phyloP scores from a whole-genome alignment of 2,329 filamentous ascomycete genomes.

The Aspergillus eucalypticola region DNA sequence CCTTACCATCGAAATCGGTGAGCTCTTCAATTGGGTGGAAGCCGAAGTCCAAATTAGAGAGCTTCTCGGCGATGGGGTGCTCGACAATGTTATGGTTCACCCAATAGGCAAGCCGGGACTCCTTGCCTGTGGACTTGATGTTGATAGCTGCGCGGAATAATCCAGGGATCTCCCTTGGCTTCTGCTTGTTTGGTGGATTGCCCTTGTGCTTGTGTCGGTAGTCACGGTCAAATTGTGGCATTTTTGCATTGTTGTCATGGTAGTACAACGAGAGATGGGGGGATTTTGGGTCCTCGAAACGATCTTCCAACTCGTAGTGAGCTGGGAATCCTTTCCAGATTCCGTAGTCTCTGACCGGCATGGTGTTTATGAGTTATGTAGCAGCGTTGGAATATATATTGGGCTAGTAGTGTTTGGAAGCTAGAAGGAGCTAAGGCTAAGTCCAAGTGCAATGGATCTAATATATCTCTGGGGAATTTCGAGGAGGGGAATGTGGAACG shows the following conservation, averaged over 20 bases:
- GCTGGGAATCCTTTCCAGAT: constrained; percentile 20
- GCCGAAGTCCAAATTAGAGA: constrained; percentile 9
- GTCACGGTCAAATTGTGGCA: background rate
- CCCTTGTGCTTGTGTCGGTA: constrained; percentile 3
- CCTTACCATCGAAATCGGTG: background rate
- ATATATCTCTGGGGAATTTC: no score
- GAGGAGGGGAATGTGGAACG: background rate
- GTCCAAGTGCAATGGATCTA: background rate
- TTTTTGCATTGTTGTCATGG: constrained; percentile 6
- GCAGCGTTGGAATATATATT: background rate
- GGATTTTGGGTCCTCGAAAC: constrained; percentile 6
- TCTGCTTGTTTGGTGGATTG: background rate
- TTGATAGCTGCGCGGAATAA: constrained; percentile 21
- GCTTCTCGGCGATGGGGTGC: constrained; percentile 11
- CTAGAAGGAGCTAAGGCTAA: background rate
- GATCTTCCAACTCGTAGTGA: constrained; percentile 15
- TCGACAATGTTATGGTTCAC: constrained; percentile 8
- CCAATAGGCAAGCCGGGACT: constrained; percentile 21
- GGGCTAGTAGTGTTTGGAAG: background rate
- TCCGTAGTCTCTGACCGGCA: constrained; percentile 22
- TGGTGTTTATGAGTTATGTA: background rate
- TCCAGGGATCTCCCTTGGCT: constrained; percentile 12
- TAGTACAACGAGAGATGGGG: constrained; percentile 20
- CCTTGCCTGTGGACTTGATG: constrained; percentile 18
- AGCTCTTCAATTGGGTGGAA: constrained; percentile 13